These are phyloP conservation scores for Neonectria hederae DNA, from an alignment of 2,329 filamentous ascomycete genomes.

Conservation along the genomic window DNA sequence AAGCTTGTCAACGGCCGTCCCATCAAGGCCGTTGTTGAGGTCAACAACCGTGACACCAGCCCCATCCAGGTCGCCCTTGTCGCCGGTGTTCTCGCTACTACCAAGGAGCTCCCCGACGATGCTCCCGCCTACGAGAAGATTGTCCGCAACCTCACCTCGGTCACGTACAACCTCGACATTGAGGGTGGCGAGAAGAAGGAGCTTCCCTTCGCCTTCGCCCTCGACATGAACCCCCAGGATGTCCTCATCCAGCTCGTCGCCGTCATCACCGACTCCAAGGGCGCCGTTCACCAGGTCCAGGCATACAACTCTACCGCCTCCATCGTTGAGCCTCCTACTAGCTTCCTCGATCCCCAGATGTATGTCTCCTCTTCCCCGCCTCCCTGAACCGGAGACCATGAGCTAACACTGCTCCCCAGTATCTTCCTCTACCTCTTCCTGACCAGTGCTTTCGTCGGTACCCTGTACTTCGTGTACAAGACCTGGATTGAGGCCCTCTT, in stretches of 20 bases:
- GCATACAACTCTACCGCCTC: constrained; percentile 85
- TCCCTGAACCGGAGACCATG: neutral
- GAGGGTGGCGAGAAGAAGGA: constrained; percentile 79
- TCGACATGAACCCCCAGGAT: constrained; percentile 93
- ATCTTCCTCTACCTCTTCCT: constrained; percentile 98
- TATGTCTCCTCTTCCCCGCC: constrained; percentile 57
- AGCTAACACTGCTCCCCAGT: constrained; percentile 59
- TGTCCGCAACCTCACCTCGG: constrained; percentile 84
- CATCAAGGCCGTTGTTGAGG: constrained; percentile 82
- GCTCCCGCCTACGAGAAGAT: constrained; percentile 62
- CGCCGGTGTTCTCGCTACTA: constrained; percentile 75
- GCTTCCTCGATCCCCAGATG: constrained; percentile 96
- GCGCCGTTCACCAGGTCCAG: constrained; percentile 77
- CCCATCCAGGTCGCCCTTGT: constrained; percentile 81
- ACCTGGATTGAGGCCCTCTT: constrained; percentile 97
- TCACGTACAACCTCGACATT: constrained; percentile 78
- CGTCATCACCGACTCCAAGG: constrained; percentile 73
- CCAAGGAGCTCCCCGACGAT: constrained; percentile 59
- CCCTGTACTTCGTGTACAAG: constrained; percentile 96
- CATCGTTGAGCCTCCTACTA: constrained; percentile 90
- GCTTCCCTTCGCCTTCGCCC: constrained; percentile 84
- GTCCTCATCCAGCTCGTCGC: constrained; percentile 80
- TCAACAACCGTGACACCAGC: constrained; percentile 83
- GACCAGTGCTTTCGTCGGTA: constrained; percentile 77
- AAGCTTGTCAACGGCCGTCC: constrained; percentile 94